A percentile compares a stretch with the other conserved stretches of the same genome.
Evolutionary conservation across 768 basidiomycete genomes (phyloP).

Genomic region (Auriscalpium orientale): DNA sequence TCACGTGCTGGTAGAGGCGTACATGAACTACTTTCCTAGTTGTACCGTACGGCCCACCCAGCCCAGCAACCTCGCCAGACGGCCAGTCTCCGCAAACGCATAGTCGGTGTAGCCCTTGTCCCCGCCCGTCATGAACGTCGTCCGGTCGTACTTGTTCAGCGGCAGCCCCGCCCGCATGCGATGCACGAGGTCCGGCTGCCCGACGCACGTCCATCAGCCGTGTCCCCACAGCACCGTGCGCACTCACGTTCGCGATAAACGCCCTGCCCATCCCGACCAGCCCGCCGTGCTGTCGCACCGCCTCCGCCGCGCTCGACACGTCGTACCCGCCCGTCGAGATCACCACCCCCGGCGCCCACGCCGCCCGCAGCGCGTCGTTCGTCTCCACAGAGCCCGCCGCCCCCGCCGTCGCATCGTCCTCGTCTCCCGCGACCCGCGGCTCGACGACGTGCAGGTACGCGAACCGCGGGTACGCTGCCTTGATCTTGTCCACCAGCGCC

Average conservation of each 20-base stretch:
- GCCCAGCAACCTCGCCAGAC: no score
- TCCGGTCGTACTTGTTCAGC: slow-evolving; percentile 9
- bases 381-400: neutral
- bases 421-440: neutral
- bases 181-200: slow-evolving; percentile 13
- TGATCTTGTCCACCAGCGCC: slow-evolving; percentile 17
- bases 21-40: no score
- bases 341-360: slow-evolving; percentile 2
- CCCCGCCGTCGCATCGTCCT: neutral
- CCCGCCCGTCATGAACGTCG: slow-evolving; percentile 10
- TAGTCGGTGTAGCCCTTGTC: slow-evolving; percentile 6
- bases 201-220: slow-evolving; percentile 9
- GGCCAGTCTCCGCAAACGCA: neutral
- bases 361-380: neutral
- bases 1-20: no score
- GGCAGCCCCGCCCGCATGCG: slow-evolving; percentile 8
- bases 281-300: neutral
- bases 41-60: no score
- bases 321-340: neutral
- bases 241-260: neutral
- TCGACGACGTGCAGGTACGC: slow-evolving; percentile 29
- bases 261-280: neutral
- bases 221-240: slow-evolving; percentile 3
- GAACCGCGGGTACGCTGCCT: slow-evolving; percentile 18
- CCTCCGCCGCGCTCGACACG: neutral